phyloP scores from a whole-genome alignment of 805 yeast genomes.

The Starmerella bacillaris region DNA sequence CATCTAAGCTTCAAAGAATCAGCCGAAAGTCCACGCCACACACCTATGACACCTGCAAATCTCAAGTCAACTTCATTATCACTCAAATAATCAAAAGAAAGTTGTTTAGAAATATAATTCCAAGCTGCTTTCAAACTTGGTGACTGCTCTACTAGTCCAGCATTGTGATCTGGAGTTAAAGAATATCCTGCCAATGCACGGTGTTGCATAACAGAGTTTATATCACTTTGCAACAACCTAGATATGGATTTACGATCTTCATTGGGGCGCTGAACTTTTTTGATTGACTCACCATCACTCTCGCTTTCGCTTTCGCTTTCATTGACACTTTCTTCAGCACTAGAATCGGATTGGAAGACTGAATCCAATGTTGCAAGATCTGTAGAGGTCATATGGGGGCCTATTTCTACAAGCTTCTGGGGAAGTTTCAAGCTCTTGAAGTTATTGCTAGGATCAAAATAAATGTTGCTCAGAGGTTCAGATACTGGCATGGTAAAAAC shows the following conservation, averaged over 20 bases:
- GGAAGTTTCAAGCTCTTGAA: constrained; percentile 7
- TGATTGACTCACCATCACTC: neutral
- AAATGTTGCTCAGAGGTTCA: constrained; percentile 45
- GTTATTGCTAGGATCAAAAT: constrained; percentile 40
- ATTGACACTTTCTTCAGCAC: neutral
- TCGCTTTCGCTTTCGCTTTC: neutral
- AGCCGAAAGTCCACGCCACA: constrained; percentile 43
- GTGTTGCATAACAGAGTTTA: constrained; percentile 49
- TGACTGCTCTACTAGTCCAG: constrained; percentile 26
- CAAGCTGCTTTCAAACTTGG: constrained; percentile 53
- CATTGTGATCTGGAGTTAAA: constrained; percentile 44
- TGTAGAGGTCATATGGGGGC: neutral
- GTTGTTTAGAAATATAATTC: constrained; percentile 75
- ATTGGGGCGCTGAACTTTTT: neutral
- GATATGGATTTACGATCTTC: neutral
- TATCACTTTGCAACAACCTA: constrained; percentile 28
- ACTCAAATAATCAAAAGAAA: constrained; percentile 46
- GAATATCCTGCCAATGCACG: constrained; percentile 64
- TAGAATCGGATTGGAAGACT: neutral
- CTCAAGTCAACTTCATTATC: constrained; percentile 53
- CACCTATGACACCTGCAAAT: constrained; percentile 71
- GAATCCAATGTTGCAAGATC: neutral
- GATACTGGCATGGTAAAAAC: constrained; percentile 60
- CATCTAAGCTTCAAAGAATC: constrained; percentile 22
- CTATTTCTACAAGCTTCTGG: constrained; percentile 3